Evolutionary conservation across 2,329 filamentous ascomycete species (phyloP).

Genomic region (Fusarium citri): DNA sequence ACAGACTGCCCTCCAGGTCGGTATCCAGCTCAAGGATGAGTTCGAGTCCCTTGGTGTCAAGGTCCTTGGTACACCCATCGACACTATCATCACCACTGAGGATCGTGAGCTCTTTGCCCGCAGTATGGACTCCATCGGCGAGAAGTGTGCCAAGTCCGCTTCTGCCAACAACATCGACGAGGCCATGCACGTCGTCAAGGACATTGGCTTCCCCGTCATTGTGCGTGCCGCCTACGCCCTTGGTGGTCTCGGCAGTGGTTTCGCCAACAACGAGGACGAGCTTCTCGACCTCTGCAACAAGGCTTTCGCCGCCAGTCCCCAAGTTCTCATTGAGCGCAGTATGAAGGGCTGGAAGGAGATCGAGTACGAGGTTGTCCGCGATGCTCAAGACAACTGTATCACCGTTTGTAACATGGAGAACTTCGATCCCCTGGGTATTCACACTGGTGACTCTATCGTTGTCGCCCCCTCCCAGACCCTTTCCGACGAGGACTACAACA

Average conservation of each 20-base stretch:
- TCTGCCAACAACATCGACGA: conserved; percentile 91
- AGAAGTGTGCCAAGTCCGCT: conserved; percentile 97
- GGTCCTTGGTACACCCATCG: conserved; percentile 95
- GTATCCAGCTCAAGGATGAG: conserved; percentile 97
- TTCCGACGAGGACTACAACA: conserved; percentile 98
- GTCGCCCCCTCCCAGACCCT: conserved; percentile 97
- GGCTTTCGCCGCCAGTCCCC: conserved; percentile 93
- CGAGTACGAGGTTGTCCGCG: conserved; percentile 97
- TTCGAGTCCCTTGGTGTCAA: conserved; percentile 92
- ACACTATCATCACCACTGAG: conserved; percentile 98
- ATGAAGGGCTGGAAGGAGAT: conserved; percentile 99
- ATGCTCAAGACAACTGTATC: conserved; percentile 97
- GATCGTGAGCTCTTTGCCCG: conserved; percentile 97
- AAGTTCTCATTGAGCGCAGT: conserved; percentile 95
- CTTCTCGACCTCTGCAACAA: conserved; percentile 91
- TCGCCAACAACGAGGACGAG: conserved; percentile 88
- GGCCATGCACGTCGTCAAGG: conserved; percentile 86
- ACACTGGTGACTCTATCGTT: conserved; percentile 98
- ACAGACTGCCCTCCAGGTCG: conserved; percentile 95
- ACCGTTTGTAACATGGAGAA: conserved; percentile 99
- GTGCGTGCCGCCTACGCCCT: conserved; percentile 96
- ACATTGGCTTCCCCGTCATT: conserved; percentile 96
- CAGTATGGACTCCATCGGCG: conserved; percentile 97
- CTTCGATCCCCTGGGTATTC: conserved; percentile 97
- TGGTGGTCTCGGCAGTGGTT: conserved; percentile 93